phyloP scores from a whole-genome alignment of 169 alveolate genomes.

The Eimeria tenella region DNA sequence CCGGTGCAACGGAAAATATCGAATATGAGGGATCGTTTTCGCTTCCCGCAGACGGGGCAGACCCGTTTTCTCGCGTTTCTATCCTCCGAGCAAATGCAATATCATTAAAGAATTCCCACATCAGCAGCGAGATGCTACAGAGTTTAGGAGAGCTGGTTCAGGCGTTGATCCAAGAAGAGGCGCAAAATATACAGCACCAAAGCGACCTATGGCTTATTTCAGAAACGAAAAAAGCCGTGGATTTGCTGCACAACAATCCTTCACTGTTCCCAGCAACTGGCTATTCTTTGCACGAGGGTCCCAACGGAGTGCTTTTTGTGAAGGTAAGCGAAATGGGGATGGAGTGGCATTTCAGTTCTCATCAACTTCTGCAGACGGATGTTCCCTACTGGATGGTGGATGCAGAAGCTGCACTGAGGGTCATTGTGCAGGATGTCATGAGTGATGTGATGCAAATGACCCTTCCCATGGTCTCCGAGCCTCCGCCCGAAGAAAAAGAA shows the following conservation, averaged over 20 bases:
- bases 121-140: slow-evolving; percentile 43
- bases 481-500: background rate
- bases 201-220: slow-evolving; percentile 46
- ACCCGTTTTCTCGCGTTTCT: slow-evolving; percentile 42
- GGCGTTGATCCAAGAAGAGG: slow-evolving; percentile 33
- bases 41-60: slow-evolving; percentile 44
- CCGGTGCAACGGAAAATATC: background rate
- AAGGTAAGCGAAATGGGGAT: slow-evolving; percentile 6
- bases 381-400: slow-evolving; percentile 50
- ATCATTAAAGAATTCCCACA: slow-evolving; percentile 6
- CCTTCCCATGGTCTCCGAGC: background rate
- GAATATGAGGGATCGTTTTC: slow-evolving; percentile 8
- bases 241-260: slow-evolving; percentile 28
- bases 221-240: slow-evolving; percentile 58
- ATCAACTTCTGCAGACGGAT: background rate
- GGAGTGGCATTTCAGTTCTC: no score
- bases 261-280: slow-evolving; percentile 33
- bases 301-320: slow-evolving; percentile 38
- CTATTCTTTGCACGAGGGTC: slow-evolving; percentile 10
- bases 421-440: slow-evolving; percentile 43
- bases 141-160: slow-evolving; percentile 3
- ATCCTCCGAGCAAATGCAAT: slow-evolving; percentile 59
- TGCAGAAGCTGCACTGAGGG: slow-evolving; percentile 57
- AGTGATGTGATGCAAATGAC: slow-evolving; percentile 24
- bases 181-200: slow-evolving; percentile 50